Conservation (phyloP, 2,329 filamentous ascomycete species). For the Trichoderma brevicompactum region DNA sequence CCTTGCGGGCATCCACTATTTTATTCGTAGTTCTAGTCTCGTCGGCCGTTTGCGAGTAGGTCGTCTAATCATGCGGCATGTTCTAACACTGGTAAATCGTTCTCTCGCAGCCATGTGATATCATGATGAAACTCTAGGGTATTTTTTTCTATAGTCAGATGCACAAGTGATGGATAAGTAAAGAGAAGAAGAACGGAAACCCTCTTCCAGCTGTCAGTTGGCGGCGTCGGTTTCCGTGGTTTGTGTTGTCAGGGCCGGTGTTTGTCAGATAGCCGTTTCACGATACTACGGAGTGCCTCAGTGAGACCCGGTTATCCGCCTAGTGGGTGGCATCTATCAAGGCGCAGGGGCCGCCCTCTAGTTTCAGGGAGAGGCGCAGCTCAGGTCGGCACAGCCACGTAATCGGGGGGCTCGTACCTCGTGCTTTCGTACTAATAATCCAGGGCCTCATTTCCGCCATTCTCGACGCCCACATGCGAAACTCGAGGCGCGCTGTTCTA, state of each 20-base stretch:
- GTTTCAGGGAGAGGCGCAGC: conserved; percentile 26
- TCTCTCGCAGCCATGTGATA: conserved; percentile 20
- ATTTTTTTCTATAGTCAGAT: neutral
- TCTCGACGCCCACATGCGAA: neutral
- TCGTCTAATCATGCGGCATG: conserved; percentile 22
- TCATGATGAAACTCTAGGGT: conserved; percentile 27
- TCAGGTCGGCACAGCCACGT: conserved; percentile 22
- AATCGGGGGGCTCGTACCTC: conserved; percentile 9
- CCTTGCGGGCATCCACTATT: conserved; percentile 8
- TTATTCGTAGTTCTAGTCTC: conserved; percentile 1
- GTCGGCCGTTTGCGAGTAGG: conserved; percentile 2
- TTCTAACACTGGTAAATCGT: conserved; percentile 22
- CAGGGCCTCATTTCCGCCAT: neutral
- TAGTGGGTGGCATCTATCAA: conserved; percentile 14
- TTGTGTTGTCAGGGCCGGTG: neutral
- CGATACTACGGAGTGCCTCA: conserved; percentile 18
- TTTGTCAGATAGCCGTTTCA: conserved; percentile 21
- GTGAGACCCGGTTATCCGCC: conserved; percentile 7
- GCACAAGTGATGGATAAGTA: neutral
- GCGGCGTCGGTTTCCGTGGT: neutral
- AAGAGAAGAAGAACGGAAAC: neutral
- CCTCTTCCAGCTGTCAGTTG: neutral
- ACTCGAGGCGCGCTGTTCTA: neutral
- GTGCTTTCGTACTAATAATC: neutral
- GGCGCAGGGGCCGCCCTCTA: conserved; percentile 13